Evolutionary conservation across 2,329 filamentous ascomycete genomes (phyloP).

Genomic region (Ophiostoma novo-ulmi): DNA sequence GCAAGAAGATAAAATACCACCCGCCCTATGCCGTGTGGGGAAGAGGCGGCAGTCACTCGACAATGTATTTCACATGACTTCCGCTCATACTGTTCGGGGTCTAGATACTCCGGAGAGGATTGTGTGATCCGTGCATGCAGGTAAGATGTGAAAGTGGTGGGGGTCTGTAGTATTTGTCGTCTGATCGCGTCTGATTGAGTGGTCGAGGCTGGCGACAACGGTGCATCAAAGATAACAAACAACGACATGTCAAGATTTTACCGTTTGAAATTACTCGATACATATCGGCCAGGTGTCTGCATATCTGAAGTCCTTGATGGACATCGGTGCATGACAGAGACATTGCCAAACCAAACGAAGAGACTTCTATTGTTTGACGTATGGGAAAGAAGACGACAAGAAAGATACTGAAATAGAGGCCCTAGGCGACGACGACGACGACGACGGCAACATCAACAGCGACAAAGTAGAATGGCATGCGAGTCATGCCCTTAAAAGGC

Average conservation of each 20-base stretch:
- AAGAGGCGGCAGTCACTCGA: conserved; percentile 9
- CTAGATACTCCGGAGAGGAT: neutral
- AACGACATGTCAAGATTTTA: neutral
- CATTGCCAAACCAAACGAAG: neutral
- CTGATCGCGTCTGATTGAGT: neutral
- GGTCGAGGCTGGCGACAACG: neutral
- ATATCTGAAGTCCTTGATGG: no score
- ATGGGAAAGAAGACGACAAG: neutral
- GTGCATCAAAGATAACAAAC: neutral
- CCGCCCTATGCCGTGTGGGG: conserved; percentile 7
- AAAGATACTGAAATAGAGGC: neutral
- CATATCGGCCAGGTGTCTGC: neutral
- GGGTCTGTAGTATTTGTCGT: neutral
- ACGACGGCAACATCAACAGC: no score
- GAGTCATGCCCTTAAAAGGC: neutral
- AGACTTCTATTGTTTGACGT: neutral
- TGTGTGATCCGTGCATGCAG: neutral
- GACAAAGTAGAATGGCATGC: neutral
- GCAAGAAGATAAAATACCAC: neutral
- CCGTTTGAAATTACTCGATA: neutral
- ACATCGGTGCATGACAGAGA: no score
- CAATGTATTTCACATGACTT: conserved; percentile 3
- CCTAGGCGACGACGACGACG: neutral
- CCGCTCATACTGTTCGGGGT: neutral
- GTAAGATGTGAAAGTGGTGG: neutral